Evolutionary conservation across 2,329 filamentous ascomycete species (phyloP).

Genomic region (Claviceps purpurea): DNA sequence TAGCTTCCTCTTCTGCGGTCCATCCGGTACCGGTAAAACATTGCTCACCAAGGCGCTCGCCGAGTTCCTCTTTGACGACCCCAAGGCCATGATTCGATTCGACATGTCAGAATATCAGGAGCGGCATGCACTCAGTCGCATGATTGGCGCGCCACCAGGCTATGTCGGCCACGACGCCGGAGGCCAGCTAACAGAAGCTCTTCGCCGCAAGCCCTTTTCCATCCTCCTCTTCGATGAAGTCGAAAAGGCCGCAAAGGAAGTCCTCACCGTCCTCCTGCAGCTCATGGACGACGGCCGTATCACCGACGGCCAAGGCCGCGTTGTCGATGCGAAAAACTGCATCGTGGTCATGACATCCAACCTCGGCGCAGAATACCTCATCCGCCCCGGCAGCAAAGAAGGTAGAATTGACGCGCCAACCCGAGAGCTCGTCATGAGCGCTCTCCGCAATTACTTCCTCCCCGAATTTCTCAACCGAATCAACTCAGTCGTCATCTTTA

Average conservation of each 20-base stretch:
- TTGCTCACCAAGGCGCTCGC: conserved; percentile 91
- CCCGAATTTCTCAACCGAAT: conserved; percentile 99
- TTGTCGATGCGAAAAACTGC: conserved; percentile 93
- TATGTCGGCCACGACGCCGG: conserved; percentile 96
- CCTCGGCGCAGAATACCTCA: conserved; percentile 85
- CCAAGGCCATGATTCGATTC: conserved; percentile 96
- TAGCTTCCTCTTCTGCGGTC: conserved; percentile 97
- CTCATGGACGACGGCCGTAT: conserved; percentile 99
- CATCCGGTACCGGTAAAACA: conserved; percentile 96
- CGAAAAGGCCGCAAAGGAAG: conserved; percentile 96
- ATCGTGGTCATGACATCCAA: conserved; percentile 99
- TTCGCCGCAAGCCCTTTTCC: conserved; percentile 90
- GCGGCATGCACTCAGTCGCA: conserved; percentile 83
- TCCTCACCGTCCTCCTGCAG: conserved; percentile 92
- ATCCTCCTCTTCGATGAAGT: conserved; percentile 97
- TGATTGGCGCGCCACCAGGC: conserved; percentile 94
- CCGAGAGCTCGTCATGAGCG: conserved; percentile 76
- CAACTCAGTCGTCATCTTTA: conserved; percentile 94
- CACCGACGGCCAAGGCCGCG: conserved; percentile 90
- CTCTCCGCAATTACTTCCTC: conserved; percentile 89
- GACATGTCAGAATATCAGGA: conserved; percentile 99
- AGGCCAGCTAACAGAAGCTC: conserved; percentile 86
- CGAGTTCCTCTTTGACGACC: conserved; percentile 94
- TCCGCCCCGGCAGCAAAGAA: conserved; percentile 62
- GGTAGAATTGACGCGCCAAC: conserved; percentile 79